Evolutionary conservation across 805 yeast species (phyloP), one percentile per base, ranked within the genome.

Genomic region (Suhomyces prunicola): DNA sequence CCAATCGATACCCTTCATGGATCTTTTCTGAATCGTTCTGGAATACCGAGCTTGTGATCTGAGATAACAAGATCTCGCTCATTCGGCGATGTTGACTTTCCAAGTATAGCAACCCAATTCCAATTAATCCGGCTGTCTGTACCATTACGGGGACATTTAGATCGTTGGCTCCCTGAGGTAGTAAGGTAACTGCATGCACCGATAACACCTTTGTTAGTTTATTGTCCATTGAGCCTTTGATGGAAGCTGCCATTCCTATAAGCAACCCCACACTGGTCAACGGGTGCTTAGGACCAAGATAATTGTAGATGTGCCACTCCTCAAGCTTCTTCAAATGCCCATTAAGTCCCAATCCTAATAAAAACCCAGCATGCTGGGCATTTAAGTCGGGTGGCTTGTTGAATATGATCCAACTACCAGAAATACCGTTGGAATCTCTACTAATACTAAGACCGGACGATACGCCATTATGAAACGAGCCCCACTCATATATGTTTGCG

Each of bases 251-350:
- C 90, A 93, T 87, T 0, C 99, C 99, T 15, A 94, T 70, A 35
- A 94, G 72, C 45, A 94, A 74, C 0, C 97, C 98, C 35, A 91
- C 85, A 66, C 96, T 89, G 0, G 96, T 89, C 41, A 80, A 80
- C 3, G 87, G 82, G 61, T 89, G 90, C 58, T 94, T 92, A 0
- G 97, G 96, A 0, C 97, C 96, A 50, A 94, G 72, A 59, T 90
- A 91, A 63, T 93, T 92, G 67, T 90, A 94, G 29, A 93, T 88
- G 65, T 92, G 97, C 97, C 98, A 94, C 67, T 94, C 97, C 62
- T 93, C 98, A 24, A 94, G 71, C 42, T 79, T 77, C 52, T 81
- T 84, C 60, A 94, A 71, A 65, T 92, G 97, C 0, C 98, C 98
- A 69, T 90, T 90, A 29, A 94, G 72, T 0, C 99, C 99, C 24